phyloP scores from a whole-genome alignment of 495 filamentous ascomycete genomes.

The Jackrogersella multiformis region DNA sequence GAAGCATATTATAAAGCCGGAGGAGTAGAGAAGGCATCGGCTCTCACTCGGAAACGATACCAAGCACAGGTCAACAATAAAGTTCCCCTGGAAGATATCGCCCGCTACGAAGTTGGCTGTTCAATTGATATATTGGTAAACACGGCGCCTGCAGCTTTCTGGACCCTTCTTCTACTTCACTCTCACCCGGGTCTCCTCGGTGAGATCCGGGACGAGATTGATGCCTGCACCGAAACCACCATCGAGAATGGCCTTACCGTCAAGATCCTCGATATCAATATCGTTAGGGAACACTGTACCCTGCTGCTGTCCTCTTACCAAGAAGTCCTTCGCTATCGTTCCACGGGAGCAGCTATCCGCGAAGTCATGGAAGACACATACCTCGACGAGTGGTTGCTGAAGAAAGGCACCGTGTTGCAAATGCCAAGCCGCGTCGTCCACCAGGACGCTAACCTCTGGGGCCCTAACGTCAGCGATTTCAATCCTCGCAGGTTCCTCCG shows the following conservation, averaged over 20 bases:
- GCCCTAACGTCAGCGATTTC: slow-evolving; percentile 28
- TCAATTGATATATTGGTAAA: slow-evolving; percentile 20
- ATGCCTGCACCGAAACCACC: slow-evolving; percentile 8
- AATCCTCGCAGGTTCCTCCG: slow-evolving; percentile 41
- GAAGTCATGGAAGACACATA: slow-evolving; percentile 38
- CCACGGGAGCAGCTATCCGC: slow-evolving; percentile 17
- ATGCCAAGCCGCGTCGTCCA: slow-evolving; percentile 37
- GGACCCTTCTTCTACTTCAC: slow-evolving; percentile 42
- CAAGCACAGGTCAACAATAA: slow-evolving; percentile 46
- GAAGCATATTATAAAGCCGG: slow-evolving; percentile 51
- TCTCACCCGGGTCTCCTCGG: slow-evolving; percentile 33
- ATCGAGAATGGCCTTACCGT: slow-evolving; percentile 24
- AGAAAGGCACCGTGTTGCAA: slow-evolving; percentile 36
- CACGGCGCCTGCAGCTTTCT: slow-evolving; percentile 21
- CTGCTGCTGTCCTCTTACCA: slow-evolving; percentile 30
- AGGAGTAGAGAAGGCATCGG: slow-evolving; percentile 49
- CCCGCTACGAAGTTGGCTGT: slow-evolving; percentile 27
- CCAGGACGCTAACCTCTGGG: slow-evolving; percentile 24
- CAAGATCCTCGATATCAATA: slow-evolving; percentile 35
- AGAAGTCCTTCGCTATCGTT: slow-evolving; percentile 31
- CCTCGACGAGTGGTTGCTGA: slow-evolving; percentile 40
- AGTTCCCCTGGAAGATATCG: slow-evolving; percentile 42
- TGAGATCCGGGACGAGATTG: slow-evolving; percentile 26
- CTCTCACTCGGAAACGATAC: slow-evolving; percentile 45
- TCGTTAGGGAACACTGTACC: slow-evolving; percentile 23